Conservation (phyloP, 1,284 basidiomycete genomes). For the Coniophora puteana region DNA sequence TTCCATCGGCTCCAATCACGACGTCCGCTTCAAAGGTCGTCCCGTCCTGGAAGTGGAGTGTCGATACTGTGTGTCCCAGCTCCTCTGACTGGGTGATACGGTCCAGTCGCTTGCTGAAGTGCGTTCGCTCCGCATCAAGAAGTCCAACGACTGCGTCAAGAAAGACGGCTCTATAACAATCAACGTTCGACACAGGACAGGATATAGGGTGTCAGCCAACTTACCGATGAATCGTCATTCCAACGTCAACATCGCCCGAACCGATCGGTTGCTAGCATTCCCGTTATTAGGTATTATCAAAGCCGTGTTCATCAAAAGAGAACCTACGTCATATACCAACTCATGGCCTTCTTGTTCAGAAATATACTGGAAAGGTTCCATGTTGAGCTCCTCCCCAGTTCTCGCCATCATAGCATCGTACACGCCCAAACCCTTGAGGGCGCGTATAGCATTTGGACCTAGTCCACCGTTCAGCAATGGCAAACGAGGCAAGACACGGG, state of each 20-base stretch:
- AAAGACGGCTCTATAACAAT: constrained; percentile 40
- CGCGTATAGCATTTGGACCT: constrained; percentile 50
- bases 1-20: constrained; percentile 52
- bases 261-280: constrained; percentile 24
- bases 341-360: constrained; percentile 40
- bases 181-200: background rate
- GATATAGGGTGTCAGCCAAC: constrained; percentile 2
- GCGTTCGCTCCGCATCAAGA: constrained; percentile 36
- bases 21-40: constrained; percentile 44
- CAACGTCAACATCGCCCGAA: constrained; percentile 32
- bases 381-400: constrained; percentile 29
- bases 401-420: constrained; percentile 36
- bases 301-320: too few relatives aligned
- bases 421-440: constrained; percentile 41
- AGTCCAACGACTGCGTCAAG: constrained; percentile 45
- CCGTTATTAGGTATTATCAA: too few relatives aligned
- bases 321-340: constrained; percentile 41
- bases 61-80: constrained; percentile 14
- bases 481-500: background rate
- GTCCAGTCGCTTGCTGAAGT: constrained; percentile 51
- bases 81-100: constrained; percentile 28
- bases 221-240: constrained; percentile 41
- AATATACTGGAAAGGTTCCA: constrained; percentile 36
- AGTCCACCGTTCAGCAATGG: background rate
- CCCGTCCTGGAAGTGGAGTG: constrained; percentile 44